Percentiles rank a stretch among this genome's conserved stretches.
Evolutionary conservation across 257 asterid species (phyloP).

Genomic region (Solanum microdontum): DNA sequence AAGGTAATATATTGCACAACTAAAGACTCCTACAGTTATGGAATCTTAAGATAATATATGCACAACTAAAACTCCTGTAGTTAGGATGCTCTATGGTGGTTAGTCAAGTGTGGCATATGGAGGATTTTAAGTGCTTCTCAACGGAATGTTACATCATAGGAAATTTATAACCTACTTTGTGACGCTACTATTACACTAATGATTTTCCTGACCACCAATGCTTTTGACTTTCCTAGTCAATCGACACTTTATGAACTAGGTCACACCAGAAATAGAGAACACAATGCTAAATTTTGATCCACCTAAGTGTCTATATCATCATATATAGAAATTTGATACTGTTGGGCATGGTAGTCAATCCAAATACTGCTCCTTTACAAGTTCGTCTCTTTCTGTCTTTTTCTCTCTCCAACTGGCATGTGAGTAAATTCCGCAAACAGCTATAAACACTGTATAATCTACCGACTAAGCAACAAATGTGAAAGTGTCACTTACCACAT

Average conservation of each 20-base stretch:
- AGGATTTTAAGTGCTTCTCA: background rate
- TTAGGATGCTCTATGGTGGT: background rate
- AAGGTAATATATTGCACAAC: too few relatives aligned
- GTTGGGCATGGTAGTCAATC: background rate
- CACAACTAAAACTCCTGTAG: background rate
- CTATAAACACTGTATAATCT: background rate
- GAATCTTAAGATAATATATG: background rate
- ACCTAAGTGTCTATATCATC: background rate
- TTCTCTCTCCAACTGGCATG: background rate
- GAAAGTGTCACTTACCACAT: conserved; percentile 31
- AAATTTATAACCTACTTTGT: background rate
- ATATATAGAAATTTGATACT: background rate
- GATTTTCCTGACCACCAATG: background rate
- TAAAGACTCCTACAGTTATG: background rate
- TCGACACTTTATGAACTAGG: background rate
- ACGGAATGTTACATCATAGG: background rate
- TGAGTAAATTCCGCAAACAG: background rate
- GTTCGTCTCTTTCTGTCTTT: background rate
- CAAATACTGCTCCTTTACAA: background rate
- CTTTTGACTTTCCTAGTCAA: background rate
- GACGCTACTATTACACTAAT: background rate
- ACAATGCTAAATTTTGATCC: background rate
- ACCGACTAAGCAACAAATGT: background rate
- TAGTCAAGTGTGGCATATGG: background rate
- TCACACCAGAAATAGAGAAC: background rate